phyloP scores from a whole-genome alignment of 2,329 filamentous ascomycete genomes.

The Aaosphaeria pasadenensis region DNA sequence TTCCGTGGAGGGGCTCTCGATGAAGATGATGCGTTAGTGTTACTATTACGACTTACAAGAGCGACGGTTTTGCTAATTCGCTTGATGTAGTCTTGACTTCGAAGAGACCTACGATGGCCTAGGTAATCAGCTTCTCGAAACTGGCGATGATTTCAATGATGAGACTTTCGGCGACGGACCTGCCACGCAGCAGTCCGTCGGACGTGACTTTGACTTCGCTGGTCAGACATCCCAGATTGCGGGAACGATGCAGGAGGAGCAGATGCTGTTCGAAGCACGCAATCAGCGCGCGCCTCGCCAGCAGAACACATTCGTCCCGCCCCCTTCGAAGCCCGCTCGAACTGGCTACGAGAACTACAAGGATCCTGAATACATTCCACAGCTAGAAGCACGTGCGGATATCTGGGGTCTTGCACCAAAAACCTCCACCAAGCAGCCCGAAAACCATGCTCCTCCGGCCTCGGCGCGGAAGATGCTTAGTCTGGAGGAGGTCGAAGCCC shows the following conservation, averaged over 20 bases:
- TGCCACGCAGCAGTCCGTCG: conserved; percentile 56
- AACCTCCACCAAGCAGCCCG: conserved; percentile 38
- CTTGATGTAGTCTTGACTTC: conserved; percentile 68
- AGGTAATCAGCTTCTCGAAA: conserved; percentile 85
- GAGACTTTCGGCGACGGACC: conserved; percentile 73
- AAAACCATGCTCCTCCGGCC: conserved; percentile 20
- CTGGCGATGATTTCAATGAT: conserved; percentile 92
- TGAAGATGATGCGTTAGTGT: conserved; percentile 59
- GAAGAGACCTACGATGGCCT: conserved; percentile 97
- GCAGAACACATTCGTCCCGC: conserved; percentile 41
- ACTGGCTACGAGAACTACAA: conserved; percentile 92
- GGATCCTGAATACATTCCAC: conserved; percentile 78
- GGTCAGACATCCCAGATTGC: conserved; percentile 86
- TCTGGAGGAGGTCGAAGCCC: conserved; percentile 92
- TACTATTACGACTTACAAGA: neutral
- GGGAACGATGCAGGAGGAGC: conserved; percentile 84
- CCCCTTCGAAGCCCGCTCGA: conserved; percentile 59
- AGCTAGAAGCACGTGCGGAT: conserved; percentile 87
- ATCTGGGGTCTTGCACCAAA: conserved; percentile 80
- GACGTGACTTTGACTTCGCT: conserved; percentile 97
- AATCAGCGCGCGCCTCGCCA: conserved; percentile 55
- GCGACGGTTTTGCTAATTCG: conserved; percentile 33
- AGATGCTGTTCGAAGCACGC: conserved; percentile 76
- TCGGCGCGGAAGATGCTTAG: conserved; percentile 80
- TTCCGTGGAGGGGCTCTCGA: conserved; percentile 60